Conservation (phyloP, 1,284 basidiomycete species). For the Caloboletus firmus region DNA sequence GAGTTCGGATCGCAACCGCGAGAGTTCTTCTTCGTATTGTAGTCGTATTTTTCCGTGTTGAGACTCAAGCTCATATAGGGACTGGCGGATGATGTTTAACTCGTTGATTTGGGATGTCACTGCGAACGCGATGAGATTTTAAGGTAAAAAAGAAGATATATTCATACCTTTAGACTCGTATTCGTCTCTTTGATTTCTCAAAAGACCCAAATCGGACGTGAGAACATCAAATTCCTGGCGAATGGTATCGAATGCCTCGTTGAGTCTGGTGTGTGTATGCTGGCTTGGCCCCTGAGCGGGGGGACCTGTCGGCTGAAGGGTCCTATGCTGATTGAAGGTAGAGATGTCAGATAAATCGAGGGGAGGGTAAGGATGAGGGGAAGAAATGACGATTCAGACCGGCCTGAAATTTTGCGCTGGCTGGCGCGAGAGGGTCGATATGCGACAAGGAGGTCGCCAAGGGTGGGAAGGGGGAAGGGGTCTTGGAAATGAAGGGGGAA, state of each 20-base stretch:
- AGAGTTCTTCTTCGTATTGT: conserved; percentile 75
- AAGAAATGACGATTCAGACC: conserved; percentile 3
- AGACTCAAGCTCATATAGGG: conserved; percentile 76
- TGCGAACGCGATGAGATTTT: conserved; percentile 31
- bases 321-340: conserved; percentile 53
- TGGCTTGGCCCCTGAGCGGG: conserved; percentile 44
- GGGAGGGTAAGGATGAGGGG: not conserved
- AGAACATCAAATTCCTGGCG: conserved; percentile 85
- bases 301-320: conserved; percentile 58
- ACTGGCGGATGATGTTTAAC: conserved; percentile 70
- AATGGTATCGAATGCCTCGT: conserved; percentile 82
- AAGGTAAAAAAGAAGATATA: not conserved
- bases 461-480: not conserved
- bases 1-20: conserved; percentile 64
- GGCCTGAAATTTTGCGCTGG: conserved; percentile 31
- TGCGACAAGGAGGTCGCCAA: not conserved
- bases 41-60: conserved; percentile 70
- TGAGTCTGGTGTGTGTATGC: conserved; percentile 53
- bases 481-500: not conserved
- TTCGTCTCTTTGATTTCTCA: conserved; percentile 84
- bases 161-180: conserved; percentile 81
- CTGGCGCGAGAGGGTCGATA: conserved; percentile 1
- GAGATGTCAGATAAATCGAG: conserved; percentile 20
- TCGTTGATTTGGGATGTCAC: conserved; percentile 73
- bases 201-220: conserved; percentile 63